Percentiles rank a stretch among this genome's conserved stretches.
Conservation (phyloP, 306 rosid species). For the Cucurbita ficifolia region DNA sequence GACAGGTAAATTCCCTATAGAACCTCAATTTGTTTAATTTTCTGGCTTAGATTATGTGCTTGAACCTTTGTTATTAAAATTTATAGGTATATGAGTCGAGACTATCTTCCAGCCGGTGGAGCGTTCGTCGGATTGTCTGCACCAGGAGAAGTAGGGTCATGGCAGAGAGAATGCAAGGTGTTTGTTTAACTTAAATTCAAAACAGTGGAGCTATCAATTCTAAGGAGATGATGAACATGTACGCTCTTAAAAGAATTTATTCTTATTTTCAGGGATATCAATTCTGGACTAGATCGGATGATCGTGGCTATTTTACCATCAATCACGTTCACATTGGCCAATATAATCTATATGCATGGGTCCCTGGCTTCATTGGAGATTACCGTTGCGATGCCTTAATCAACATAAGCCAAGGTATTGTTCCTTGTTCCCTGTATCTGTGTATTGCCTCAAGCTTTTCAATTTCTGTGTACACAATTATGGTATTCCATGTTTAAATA, state of each 20-base stretch:
- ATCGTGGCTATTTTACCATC: slow-evolving; percentile 53
- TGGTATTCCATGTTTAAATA: slow-evolving; percentile 5
- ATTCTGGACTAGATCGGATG: slow-evolving; percentile 66
- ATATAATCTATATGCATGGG: slow-evolving; percentile 84
- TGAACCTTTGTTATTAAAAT: neutral
- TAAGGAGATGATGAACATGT: neutral
- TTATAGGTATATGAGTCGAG: slow-evolving; percentile 15
- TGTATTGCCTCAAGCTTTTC: neutral
- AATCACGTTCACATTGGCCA: slow-evolving; percentile 41
- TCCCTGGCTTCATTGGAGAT: slow-evolving; percentile 81
- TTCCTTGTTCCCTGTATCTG: slow-evolving; percentile 1
- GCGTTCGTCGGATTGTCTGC: slow-evolving; percentile 43
- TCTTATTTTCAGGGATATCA: slow-evolving; percentile 53
- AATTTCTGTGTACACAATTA: neutral
- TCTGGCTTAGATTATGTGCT: neutral
- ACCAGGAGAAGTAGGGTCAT: slow-evolving; percentile 41
- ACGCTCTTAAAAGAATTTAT: neutral
- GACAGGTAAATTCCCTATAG: slow-evolving; percentile 35
- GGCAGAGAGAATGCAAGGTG: slow-evolving; percentile 89
- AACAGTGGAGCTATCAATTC: too few species aligned
- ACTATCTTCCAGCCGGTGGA: slow-evolving; percentile 16
- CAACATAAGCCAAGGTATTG: slow-evolving; percentile 45
- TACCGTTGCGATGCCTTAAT: slow-evolving; percentile 39
- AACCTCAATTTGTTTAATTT: neutral
- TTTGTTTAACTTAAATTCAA: neutral